Evolutionary conservation across 2,329 filamentous ascomycete species (phyloP).

Genomic region (Trichoderma polysporum): DNA sequence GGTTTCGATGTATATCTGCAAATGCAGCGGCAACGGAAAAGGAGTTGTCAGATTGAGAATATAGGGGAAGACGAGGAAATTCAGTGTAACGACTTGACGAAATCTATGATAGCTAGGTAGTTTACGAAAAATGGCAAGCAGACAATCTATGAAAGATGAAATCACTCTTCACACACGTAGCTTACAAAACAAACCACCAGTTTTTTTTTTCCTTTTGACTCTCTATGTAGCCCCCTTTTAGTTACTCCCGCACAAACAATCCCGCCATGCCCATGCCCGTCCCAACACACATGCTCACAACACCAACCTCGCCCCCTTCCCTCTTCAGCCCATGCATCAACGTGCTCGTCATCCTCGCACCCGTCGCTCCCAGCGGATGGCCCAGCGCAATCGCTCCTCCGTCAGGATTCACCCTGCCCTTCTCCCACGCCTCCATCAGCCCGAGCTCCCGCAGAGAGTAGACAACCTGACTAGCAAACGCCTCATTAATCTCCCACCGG

Average conservation of each 20-base stretch:
- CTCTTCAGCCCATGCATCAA: conserved; percentile 65
- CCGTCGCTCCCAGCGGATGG: conserved; percentile 87
- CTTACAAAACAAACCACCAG: neutral
- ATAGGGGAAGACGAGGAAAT: neutral
- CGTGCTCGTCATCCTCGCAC: conserved; percentile 75
- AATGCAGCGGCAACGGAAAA: neutral
- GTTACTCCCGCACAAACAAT: conserved; percentile 63
- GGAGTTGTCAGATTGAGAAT: neutral
- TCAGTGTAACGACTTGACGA: neutral
- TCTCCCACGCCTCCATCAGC: conserved; percentile 60
- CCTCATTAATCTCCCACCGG: conserved; percentile 93
- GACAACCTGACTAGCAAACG: conserved; percentile 64
- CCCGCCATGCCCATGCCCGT: conserved; percentile 78
- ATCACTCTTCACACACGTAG: neutral
- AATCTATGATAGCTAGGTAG: neutral
- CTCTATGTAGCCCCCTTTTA: no score
- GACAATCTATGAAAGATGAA: neutral
- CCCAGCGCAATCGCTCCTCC: conserved; percentile 93
- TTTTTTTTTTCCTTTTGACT: neutral
- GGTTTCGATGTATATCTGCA: conserved; percentile 25
- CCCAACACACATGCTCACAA: conserved; percentile 87
- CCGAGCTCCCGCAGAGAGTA: conserved; percentile 72
- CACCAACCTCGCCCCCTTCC: conserved; percentile 72
- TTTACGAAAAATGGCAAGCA: neutral
- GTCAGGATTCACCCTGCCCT: conserved; percentile 80